Conservation (phyloP, 345 rosid species). For the Brassica carinata region DNA sequence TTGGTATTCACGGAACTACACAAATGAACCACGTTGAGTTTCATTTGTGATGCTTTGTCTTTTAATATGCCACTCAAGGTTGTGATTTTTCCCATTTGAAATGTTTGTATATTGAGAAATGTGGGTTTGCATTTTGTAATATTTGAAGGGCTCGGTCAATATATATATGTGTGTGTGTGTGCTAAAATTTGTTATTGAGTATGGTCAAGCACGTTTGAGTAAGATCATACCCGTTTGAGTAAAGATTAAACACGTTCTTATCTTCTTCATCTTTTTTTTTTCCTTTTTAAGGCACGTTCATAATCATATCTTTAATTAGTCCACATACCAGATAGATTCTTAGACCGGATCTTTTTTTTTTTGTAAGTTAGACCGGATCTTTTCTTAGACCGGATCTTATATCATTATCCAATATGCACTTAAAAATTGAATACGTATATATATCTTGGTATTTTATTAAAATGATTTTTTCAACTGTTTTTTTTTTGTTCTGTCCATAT, state of each 20-base stretch:
- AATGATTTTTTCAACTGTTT: neutral
- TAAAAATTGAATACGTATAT: neutral
- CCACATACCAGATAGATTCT: too few relatives aligned
- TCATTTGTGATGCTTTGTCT: conserved; percentile 29
- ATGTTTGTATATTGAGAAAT: conserved; percentile 1
- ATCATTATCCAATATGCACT: neutral
- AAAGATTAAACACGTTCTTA: neutral
- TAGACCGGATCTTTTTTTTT: too few relatives aligned
- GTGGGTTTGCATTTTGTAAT: conserved; percentile 4
- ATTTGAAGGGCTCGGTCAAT: neutral
- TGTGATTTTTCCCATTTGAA: conserved; percentile 19
- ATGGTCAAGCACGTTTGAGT: neutral
- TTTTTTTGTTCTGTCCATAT: neutral
- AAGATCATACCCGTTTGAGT: neutral
- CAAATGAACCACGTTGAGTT: conserved; percentile 28
- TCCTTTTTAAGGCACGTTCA: neutral
- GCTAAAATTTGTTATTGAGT: neutral
- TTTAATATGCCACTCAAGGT: conserved; percentile 20
- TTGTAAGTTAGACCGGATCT: too few relatives aligned
- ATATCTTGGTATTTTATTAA: too few relatives aligned
- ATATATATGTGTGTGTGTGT: neutral
- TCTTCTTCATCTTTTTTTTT: neutral
- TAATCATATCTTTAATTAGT: neutral
- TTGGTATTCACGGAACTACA: conserved; percentile 22
- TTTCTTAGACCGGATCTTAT: neutral